Conservation (phyloP, 805 yeast species). For the Debaryomyces hansenii region DNA sequence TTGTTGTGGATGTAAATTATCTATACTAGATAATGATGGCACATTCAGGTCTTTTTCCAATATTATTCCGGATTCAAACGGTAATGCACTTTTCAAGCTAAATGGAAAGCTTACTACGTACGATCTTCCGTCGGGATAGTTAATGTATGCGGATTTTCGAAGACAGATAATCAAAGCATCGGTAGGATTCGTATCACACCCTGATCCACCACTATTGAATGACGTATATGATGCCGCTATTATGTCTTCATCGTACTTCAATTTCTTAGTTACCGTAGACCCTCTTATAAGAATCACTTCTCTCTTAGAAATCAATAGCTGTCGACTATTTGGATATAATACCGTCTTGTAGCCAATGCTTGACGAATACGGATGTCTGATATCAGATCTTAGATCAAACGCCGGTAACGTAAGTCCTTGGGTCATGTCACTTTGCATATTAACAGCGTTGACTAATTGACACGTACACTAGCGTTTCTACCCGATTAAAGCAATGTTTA, state of each 20-base stretch:
- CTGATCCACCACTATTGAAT: conserved; percentile 31
- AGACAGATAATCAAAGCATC: conserved; percentile 57
- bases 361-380: conserved; percentile 21
- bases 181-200: conserved; percentile 2
- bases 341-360: conserved; percentile 15
- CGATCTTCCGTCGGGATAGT: conserved; percentile 58
- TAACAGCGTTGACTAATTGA: neutral
- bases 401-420: conserved; percentile 27
- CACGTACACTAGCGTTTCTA: conserved; percentile 1
- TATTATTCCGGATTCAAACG: conserved; percentile 68
- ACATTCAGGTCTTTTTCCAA: conserved; percentile 48
- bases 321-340: conserved; percentile 31
- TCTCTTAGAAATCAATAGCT: conserved; percentile 32
- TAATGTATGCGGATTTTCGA: conserved; percentile 60
- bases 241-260: conserved; percentile 52
- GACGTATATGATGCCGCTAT: conserved; percentile 61
- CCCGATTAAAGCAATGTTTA: too few species aligned
- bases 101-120: conserved; percentile 72
- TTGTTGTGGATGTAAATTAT: conserved; percentile 17
- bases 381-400: conserved; percentile 27
- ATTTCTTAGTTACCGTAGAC: conserved; percentile 43
- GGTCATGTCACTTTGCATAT: neutral
- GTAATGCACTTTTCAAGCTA: conserved; percentile 55
- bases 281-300: conserved; percentile 53
- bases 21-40: conserved; percentile 6